phyloP scores from a whole-genome alignment of 2,329 filamentous ascomycete species.

The Periconia sp. region DNA sequence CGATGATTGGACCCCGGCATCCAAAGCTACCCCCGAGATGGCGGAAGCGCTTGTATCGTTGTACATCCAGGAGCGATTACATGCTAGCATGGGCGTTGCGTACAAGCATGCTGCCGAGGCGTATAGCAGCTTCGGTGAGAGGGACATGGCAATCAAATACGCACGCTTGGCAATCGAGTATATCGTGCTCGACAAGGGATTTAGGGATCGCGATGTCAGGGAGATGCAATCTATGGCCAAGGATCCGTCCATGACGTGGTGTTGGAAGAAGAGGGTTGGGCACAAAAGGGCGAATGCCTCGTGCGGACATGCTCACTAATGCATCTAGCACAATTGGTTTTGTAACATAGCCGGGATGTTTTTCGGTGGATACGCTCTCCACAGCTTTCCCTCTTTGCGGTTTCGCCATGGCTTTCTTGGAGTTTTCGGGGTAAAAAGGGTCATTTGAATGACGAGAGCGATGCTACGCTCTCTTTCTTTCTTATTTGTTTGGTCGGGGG shows the following conservation, averaged over 20 bases:
- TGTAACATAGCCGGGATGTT: too few relatives aligned
- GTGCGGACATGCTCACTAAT: constrained; percentile 24
- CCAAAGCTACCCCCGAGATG: constrained; percentile 30
- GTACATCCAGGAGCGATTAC: constrained; percentile 42
- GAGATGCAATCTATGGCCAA: constrained; percentile 31
- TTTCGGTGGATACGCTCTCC: too few relatives aligned
- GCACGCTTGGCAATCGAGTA: constrained; percentile 30
- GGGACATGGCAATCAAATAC: constrained; percentile 32
- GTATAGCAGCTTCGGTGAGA: constrained; percentile 39
- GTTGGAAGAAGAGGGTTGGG: constrained; percentile 36
- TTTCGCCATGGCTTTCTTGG: neutral
- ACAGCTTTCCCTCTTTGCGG: neutral
- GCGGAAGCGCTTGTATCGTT: constrained; percentile 40
- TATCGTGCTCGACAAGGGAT: constrained; percentile 34
- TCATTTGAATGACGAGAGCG: too few relatives aligned
- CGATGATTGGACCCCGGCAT: constrained; percentile 29
- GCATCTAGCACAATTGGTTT: neutral
- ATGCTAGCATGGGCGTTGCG: constrained; percentile 38
- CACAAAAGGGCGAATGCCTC: constrained; percentile 16
- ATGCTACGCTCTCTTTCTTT: too few relatives aligned
- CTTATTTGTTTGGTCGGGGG: too few relatives aligned
- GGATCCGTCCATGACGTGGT: constrained; percentile 33
- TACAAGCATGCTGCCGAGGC: constrained; percentile 45
- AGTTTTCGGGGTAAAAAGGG: neutral
- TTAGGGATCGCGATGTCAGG: constrained; percentile 24